Conservation (phyloP, 148 eudicot species). For the Rhododendron molle region DNA sequence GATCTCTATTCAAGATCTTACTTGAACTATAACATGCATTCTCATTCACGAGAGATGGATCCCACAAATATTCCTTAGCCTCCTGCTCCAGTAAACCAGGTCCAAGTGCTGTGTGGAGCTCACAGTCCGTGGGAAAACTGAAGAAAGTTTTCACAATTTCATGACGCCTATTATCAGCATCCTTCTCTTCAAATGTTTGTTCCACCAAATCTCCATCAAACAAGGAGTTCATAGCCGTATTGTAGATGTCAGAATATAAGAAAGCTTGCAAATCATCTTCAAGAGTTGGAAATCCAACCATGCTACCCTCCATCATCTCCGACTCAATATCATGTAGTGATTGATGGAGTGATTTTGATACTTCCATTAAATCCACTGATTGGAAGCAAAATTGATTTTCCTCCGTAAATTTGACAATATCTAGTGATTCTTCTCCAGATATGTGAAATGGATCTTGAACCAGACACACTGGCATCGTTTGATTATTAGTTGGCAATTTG, state of each 20-base stretch:
- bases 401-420: slow-evolving; percentile 4
- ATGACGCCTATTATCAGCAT: slow-evolving; percentile 6
- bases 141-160: slow-evolving; percentile 18
- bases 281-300: slow-evolving; percentile 23
- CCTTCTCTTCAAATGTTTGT: slow-evolving; percentile 14
- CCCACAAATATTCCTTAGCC: slow-evolving; percentile 8
- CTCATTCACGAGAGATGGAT: slow-evolving; percentile 12
- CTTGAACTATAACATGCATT: slow-evolving; percentile 10
- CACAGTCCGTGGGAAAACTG: slow-evolving; percentile 36
- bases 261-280: slow-evolving; percentile 26
- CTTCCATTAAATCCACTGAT: slow-evolving; percentile 17
- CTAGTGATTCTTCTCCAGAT: slow-evolving; percentile 8
- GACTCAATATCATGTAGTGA: slow-evolving; percentile 15
- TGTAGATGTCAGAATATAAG: neutral
- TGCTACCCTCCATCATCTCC: slow-evolving; percentile 12
- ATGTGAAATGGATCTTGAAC: slow-evolving; percentile 7
- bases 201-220: slow-evolving; percentile 12
- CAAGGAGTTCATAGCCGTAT: neutral
- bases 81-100: slow-evolving; percentile 19
- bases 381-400: slow-evolving; percentile 21
- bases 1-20: slow-evolving; percentile 9
- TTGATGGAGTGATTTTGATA: slow-evolving; percentile 13
- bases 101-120: slow-evolving; percentile 43
- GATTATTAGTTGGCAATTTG: slow-evolving; percentile 11
- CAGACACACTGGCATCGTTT: slow-evolving; percentile 8